Percentiles rank a stretch among this genome's conserved stretches.
Evolutionary conservation across 2,329 filamentous ascomycete genomes (phyloP).

Genomic region (Didymella segeticola): DNA sequence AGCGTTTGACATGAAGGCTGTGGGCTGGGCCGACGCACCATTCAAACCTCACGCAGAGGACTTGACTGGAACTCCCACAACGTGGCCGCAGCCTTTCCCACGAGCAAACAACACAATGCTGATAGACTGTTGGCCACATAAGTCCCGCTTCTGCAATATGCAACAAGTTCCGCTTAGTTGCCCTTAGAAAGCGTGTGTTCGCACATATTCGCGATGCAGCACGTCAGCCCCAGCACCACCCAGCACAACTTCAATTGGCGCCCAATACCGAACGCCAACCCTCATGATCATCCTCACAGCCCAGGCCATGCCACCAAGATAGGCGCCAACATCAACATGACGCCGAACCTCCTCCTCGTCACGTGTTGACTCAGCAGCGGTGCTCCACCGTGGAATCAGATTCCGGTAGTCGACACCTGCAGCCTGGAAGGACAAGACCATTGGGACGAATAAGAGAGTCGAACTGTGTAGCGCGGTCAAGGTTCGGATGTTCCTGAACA

Average conservation of each 20-base stretch:
- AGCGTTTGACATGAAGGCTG: no score
- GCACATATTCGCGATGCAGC: constrained; percentile 5
- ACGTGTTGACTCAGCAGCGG: neutral
- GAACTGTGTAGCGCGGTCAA: neutral
- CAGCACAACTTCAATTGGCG: constrained; percentile 8
- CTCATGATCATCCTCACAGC: neutral
- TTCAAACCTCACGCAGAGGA: no score
- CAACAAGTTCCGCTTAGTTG: no score
- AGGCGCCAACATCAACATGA: constrained; percentile 4
- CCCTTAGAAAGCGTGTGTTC: constrained; percentile 3
- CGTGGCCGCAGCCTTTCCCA: no score
- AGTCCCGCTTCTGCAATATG: no score
- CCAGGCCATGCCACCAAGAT: constrained; percentile 1
- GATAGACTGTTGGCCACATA: no score
- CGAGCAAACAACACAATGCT: no score
- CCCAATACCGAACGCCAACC: constrained; percentile 4
- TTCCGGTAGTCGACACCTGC: constrained; percentile 2
- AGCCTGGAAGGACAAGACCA: neutral
- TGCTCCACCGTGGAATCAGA: constrained; percentile 5
- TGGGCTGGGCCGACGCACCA: no score
- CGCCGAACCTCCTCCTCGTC: constrained; percentile 1
- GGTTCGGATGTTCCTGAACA: constrained; percentile 1
- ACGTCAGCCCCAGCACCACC: constrained; percentile 2
- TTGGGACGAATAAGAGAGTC: neutral
- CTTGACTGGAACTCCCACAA: no score